Evolutionary conservation across 352 stramenopile species (phyloP).

Genomic region (Pythium diclinum): DNA sequence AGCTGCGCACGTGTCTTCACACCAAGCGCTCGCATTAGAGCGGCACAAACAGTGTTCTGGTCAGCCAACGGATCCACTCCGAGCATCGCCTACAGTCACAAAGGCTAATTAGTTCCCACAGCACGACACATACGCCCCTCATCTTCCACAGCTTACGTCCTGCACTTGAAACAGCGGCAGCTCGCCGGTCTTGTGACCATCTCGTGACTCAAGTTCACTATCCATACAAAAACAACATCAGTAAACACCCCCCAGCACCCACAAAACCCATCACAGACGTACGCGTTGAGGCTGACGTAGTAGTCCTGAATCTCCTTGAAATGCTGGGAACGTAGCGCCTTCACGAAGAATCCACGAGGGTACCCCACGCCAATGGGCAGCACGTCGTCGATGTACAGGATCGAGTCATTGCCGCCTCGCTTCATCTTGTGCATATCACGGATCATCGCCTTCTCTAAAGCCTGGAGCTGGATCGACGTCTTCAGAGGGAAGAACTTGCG

Average conservation of each 20-base stretch:
- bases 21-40: constrained; percentile 40
- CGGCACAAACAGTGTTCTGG: constrained; percentile 24
- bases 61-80: constrained; percentile 54
- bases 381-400: constrained; percentile 75
- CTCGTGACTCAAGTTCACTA: constrained; percentile 59
- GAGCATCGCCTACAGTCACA: constrained; percentile 34
- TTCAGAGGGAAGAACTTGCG: constrained; percentile 82
- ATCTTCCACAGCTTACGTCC: neutral
- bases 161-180: constrained; percentile 32
- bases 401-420: constrained; percentile 58
- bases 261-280: neutral
- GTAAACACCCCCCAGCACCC: neutral
- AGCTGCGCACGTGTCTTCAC: constrained; percentile 45
- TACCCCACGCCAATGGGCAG: constrained; percentile 45
- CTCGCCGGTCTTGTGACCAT: constrained; percentile 40
- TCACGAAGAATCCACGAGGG: constrained; percentile 68
- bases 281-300: constrained; percentile 55
- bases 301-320: constrained; percentile 86
- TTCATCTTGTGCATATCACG: constrained; percentile 81
- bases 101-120: neutral
- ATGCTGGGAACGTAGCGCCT: constrained; percentile 74
- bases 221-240: neutral
- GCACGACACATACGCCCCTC: too few species aligned
- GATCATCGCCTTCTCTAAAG: constrained; percentile 74
- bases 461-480: constrained; percentile 63